Percentiles rank a stretch among this genome's conserved stretches.
These are phyloP conservation scores for Colletotrichum camelliae DNA, from an alignment of 2,329 filamentous ascomycete genomes.

Conservation along the genomic window DNA sequence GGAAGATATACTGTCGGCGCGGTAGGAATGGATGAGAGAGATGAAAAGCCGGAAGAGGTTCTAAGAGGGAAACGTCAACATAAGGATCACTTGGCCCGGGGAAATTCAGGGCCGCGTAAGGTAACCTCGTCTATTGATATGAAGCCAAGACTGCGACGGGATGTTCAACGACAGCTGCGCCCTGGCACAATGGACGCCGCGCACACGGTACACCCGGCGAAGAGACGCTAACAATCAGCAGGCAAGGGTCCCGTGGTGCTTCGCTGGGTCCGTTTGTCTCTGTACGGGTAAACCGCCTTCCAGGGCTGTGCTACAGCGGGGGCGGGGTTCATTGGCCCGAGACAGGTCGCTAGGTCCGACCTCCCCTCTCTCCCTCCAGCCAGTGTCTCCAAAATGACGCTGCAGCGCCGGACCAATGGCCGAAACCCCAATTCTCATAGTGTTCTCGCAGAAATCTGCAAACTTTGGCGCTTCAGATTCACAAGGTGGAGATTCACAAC, in stretches of 20 bases:
- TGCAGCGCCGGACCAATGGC: conserved; percentile 1
- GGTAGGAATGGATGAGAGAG: not conserved
- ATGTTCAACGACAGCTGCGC: not conserved
- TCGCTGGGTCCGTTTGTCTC: not conserved
- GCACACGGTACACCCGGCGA: not conserved
- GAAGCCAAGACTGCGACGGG: conserved; percentile 17
- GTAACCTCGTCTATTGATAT: conserved; percentile 15
- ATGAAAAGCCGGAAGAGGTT: not conserved
- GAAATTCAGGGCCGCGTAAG: conserved; percentile 13
- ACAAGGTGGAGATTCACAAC: not conserved
- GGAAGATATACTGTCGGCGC: not conserved
- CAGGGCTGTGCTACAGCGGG: conserved; percentile 1
- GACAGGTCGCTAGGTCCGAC: not conserved
- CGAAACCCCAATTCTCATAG: conserved; percentile 5
- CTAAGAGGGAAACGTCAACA: not conserved
- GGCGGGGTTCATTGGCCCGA: conserved; percentile 13
- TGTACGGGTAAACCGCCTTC: not conserved
- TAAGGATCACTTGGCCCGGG: not conserved
- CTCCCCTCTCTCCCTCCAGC: not conserved
- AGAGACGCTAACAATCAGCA: not conserved
- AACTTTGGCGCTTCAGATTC: not conserved
- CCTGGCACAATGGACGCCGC: not conserved
- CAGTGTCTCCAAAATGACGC: not conserved
- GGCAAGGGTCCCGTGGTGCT: conserved; percentile 3
- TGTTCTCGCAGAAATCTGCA: not conserved